Conservation (phyloP, 2,329 filamentous ascomycete genomes). For the Rutstroemia sp. region DNA sequence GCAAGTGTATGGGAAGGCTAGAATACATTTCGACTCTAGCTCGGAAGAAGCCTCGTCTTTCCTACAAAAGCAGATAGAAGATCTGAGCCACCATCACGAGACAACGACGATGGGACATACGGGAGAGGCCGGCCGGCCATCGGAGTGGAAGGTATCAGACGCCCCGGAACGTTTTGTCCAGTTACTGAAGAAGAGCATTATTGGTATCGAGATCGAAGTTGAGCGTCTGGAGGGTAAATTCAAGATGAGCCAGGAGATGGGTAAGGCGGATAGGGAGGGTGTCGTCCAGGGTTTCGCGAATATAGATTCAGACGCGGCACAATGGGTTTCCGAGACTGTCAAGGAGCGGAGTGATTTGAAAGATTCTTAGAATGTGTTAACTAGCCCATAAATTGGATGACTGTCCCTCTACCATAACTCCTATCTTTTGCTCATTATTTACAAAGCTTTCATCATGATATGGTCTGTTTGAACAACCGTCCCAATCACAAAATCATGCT, state of each 20-base stretch:
- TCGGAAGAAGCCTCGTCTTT: conserved; percentile 39
- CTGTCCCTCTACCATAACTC: too few species aligned
- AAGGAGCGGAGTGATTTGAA: too few species aligned
- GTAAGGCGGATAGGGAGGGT: conserved; percentile 44
- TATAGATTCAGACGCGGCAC: too few species aligned
- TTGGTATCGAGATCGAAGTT: conserved; percentile 51
- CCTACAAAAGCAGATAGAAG: conserved; percentile 43
- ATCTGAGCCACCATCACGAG: conserved; percentile 46
- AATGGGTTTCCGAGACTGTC: too few species aligned
- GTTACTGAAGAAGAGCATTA: conserved; percentile 49
- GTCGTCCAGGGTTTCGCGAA: conserved; percentile 47
- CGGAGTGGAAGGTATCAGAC: conserved; percentile 49
- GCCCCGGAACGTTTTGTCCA: conserved; percentile 50
- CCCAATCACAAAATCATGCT: too few species aligned
- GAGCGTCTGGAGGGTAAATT: conserved; percentile 49
- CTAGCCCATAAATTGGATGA: too few species aligned
- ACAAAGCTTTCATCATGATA: too few species aligned
- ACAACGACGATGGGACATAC: conserved; percentile 47
- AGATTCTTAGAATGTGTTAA: too few species aligned
- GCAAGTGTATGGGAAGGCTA: conserved; percentile 54
- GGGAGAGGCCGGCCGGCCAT: conserved; percentile 29
- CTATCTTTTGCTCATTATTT: too few species aligned
- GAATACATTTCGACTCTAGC: conserved; percentile 44
- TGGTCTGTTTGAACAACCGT: too few species aligned
- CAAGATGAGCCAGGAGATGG: conserved; percentile 60